Evolutionary conservation across 2,329 filamentous ascomycete species (phyloP), one percentile per base, ranked within the genome.

Genomic region (Elsinoe fawcettii): DNA sequence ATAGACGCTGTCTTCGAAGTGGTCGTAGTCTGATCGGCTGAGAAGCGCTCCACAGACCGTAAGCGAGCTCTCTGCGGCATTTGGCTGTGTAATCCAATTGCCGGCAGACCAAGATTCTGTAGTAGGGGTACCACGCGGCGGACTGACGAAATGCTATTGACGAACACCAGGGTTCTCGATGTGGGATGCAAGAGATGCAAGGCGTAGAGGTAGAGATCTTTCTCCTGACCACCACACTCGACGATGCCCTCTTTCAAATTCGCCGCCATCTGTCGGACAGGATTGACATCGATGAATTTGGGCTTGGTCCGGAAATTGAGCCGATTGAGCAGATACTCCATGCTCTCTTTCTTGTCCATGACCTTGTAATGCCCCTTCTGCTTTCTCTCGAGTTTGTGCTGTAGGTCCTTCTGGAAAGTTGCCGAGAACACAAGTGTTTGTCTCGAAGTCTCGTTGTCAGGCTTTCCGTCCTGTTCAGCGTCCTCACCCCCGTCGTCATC

Each of bases 361-460:
- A 90, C 71, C 62, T 86, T 81, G 60, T 78, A 74, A 34, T 72
- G 73, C 62, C 76, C 81, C 58, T 81, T 84, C 18, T 80, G 78
- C 69, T 90, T 95, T 23, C 89, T 87, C 1, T 88, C 84, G 11
- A 99, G 79, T 70, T 96, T 97, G 64, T 92, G 88, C 69, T 97
- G 92, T 27, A 99, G 74, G 0, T 86, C 85, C 66, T 91, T 92
- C 68, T 95, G 88, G 70, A 99, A 96, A 0, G 93, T 99, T 0
- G 93, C 93, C 0, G 93, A 97, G 71, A 99, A 99, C 18, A 99
- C 90, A 0, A 99, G 80, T 0, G 91, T 97, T 68, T 99, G 93
- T 39, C 92, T 58, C 27, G 41, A 22, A 16, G 32, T 49, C 5
- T 36, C 51, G 12, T 59, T 54, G 12, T 62, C 8, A 63, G 58